These are phyloP conservation scores for Aleurites moluccanus DNA, from an alignment of 441 rosid species.

Conservation along the genomic window DNA sequence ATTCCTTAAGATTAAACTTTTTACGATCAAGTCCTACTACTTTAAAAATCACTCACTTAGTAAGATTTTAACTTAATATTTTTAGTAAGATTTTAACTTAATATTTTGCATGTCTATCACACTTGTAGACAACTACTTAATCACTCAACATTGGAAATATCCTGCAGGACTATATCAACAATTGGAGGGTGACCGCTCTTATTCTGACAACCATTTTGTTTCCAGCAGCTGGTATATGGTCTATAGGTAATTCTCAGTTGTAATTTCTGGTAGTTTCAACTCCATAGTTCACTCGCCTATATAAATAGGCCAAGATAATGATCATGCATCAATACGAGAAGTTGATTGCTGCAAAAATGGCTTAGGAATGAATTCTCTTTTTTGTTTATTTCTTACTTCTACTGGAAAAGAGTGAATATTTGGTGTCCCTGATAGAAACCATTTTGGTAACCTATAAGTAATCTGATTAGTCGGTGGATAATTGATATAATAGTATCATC, in stretches of 20 bases:
- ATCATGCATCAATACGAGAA: neutral
- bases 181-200: constrained; percentile 84
- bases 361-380: neutral
- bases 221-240: constrained; percentile 82
- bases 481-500: neutral
- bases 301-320: neutral
- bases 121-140: neutral
- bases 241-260: constrained; percentile 44
- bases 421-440: too few relatives aligned
- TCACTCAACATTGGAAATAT: constrained; percentile 1
- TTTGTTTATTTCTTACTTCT: neutral
- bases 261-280: neutral
- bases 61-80: neutral
- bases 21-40: too few relatives aligned
- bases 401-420: neutral
- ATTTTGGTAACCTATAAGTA: neutral
- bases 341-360: neutral
- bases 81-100: neutral
- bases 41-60: too few relatives aligned
- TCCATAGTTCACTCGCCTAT: too few relatives aligned
- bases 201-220: constrained; percentile 69
- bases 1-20: too few relatives aligned
- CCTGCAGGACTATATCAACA: constrained; percentile 61
- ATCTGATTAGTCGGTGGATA: neutral
- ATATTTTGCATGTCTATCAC: neutral